Evolutionary conservation across 441 rosid species (phyloP), one percentile per base, ranked within the genome.

Genomic region (Pelargonium fulgidum): DNA sequence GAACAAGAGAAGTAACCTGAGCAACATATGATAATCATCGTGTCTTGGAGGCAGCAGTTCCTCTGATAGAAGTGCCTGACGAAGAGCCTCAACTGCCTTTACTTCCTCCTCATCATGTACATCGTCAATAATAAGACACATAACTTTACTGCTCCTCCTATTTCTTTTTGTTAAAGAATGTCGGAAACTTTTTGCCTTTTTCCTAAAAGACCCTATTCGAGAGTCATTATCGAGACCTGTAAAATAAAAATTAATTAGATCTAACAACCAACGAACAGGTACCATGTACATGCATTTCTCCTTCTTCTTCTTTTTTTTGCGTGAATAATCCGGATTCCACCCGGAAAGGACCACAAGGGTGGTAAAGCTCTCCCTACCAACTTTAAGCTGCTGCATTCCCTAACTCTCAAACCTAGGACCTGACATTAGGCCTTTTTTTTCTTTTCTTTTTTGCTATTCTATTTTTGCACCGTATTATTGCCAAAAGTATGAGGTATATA

Each of bases 1-100:
- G 50, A 71, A 14, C 33, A 33, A 24, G 12, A 41, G 67, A 48
- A 33, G 50, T 45, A 73, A 87, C 93, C 96, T 84, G 77, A 92
- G 96, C 87, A 92, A 69, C 81, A 81, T 74, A 64, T 90, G 98
- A 75, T 88, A 90, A 78, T 92, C 98, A 69, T 90, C 96, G 65
- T 88, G 91, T 59, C 72, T 81, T 52, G 82, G 70, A 0, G 96
- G 98, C 67, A 92, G 83, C 20, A 90, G 77, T 66, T 90, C 91
- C 71, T 92, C 96, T 66, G 77, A 69, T 13, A 85, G 71, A 70
- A 92, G 93, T 2, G 73, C 80, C 72, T 87, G 91, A 33, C 95
- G 92, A 52, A 92, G 81, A 36, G 93, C 93, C 65, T 88, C 96
- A 0, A 92, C 96, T 0, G 85, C 85, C 81, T 88, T 79, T 66